Evolutionary conservation across 257 asterid species (phyloP), one percentile per base, ranked within the genome.

Genomic region (Lycium barbarum): DNA sequence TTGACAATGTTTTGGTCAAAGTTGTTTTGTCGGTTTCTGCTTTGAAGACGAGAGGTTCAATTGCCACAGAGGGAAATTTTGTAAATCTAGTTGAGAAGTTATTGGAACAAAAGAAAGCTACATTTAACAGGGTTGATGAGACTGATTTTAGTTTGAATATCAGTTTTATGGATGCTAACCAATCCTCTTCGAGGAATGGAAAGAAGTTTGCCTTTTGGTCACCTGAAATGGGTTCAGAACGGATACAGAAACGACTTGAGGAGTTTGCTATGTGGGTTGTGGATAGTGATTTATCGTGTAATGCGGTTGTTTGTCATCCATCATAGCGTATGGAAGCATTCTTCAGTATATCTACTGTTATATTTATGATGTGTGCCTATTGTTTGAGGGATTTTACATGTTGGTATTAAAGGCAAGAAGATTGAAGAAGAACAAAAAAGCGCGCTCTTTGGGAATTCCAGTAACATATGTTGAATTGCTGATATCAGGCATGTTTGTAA

Each of bases 261-360:
- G 89, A 88, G 57, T 63, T 91, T 45, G 88, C 84, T 83, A 33
- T 88, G 86, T 96, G 97, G 98, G 87, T 81, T 85, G 87, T 96
- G 43, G 98, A 96, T 85, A 82, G 84, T n/a, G 99, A 93, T 83
- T 89, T 86, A 71, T 93, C 97, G 0, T 96, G 99, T 87, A 88
- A 90, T 49, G 93, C 91, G 7, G 98, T 96, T 84, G 87, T 92
- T 82, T 96, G 99, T 86, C 95, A 94, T 87, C 91, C 79, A 7
- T 87, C 93, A 22, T 92, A 91, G 87, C 74, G 68, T 88, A 79
- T 85, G 63, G 63, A 7, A 9, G 58, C 35, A 38, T 66, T 67
- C 59, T 0, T 22, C 14, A 7, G 2, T 51, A 47, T 13, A 76
- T 26, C 20, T 47, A 20, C 7, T 6, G 2, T 68, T 51, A 13